Base-by-base conservation (phyloP, 2,329 filamentous ascomycete species). In the Pyricularia pennisetigena region DNA sequence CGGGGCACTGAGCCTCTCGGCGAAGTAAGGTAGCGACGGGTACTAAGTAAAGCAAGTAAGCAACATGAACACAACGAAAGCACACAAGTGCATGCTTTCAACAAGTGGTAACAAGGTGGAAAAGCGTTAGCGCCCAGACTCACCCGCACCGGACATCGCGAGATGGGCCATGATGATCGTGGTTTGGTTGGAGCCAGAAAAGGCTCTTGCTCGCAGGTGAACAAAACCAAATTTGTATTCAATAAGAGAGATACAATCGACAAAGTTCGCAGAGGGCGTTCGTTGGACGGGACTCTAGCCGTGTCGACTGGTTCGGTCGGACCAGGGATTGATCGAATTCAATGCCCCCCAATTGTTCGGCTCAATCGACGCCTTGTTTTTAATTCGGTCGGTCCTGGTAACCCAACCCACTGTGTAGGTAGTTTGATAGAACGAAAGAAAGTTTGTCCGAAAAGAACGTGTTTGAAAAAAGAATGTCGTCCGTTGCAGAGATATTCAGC, bases 21-120 rank as follows among this genome's bases (percentile, higher is more conserved):
- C 76, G 78, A 20, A 78, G 71, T 62, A 84, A 75, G 29, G 71
- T n/a, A 3, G 73, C 71, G 59, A 76, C 71, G 28, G 74, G 71
- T 71, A 68, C 70, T 71, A 23, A 9, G 28, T 35, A 41, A 20
- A n/a, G 26, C 12, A 32, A 26, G 61, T 57, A 30, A 67, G 65
- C 23, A n/a, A 35, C 2, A 49, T 49, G 41, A 1, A 49, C 41
- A n/a, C 41, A 6, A 49, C 5, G 20, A 49, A 20, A n/a, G n/a
- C 41, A 49, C 41, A 49, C 41, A n/a, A 49, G 6, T n/a, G 6
- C 5, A n/a, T 49, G 41, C 41, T 49, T 49, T 3, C 23, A 32
- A 20, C 1, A 62, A 8, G 63, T 24, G 4, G 29, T 6, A 1
- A 20, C 10, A 32, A 16, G 20, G 28, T 24, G 6, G 28, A 3